phyloP scores from a whole-genome alignment of 2,329 filamentous ascomycete genomes.

The Penicillium sp. region DNA sequence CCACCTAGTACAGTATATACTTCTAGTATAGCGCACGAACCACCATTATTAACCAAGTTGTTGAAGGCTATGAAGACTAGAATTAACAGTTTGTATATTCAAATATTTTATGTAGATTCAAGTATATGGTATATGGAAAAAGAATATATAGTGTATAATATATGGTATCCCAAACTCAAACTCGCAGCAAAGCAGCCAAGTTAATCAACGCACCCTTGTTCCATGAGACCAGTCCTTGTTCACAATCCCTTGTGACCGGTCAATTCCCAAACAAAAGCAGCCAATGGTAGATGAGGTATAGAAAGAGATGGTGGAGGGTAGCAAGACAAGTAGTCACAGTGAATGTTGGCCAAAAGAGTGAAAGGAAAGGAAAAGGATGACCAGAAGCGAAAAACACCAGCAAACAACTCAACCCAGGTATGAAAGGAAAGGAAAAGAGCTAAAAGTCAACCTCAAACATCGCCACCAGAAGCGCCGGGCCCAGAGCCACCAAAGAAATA shows the following conservation, averaged over 20 bases:
- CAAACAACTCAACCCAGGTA: neutral
- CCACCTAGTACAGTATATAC: neutral
- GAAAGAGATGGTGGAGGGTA: neutral
- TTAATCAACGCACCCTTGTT: neutral
- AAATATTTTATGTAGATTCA: conserved; percentile 1
- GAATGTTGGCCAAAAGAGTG: neutral
- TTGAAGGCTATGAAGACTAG: neutral
- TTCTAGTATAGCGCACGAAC: neutral
- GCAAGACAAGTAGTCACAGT: neutral
- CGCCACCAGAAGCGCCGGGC: conserved; percentile 26
- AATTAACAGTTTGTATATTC: neutral
- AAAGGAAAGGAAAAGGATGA: neutral
- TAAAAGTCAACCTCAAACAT: conserved; percentile 8
- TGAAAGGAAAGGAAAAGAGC: neutral
- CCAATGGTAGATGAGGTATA: conserved; percentile 1
- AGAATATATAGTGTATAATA: neutral
- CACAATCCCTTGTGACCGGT: conserved; percentile 4
- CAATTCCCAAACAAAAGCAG: conserved; percentile 6
- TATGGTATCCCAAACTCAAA: conserved; percentile 15
- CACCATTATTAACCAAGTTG: neutral
- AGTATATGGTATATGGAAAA: neutral
- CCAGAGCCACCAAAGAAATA: conserved; percentile 55
- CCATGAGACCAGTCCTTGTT: conserved; percentile 5
- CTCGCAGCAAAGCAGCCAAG: conserved; percentile 1
- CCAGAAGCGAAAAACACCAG: neutral